Percentiles rank a stretch among this genome's conserved stretches.
Evolutionary conservation across 164 flowering plant genomes (phyloP).

Genomic region (Vitis amurensis): DNA sequence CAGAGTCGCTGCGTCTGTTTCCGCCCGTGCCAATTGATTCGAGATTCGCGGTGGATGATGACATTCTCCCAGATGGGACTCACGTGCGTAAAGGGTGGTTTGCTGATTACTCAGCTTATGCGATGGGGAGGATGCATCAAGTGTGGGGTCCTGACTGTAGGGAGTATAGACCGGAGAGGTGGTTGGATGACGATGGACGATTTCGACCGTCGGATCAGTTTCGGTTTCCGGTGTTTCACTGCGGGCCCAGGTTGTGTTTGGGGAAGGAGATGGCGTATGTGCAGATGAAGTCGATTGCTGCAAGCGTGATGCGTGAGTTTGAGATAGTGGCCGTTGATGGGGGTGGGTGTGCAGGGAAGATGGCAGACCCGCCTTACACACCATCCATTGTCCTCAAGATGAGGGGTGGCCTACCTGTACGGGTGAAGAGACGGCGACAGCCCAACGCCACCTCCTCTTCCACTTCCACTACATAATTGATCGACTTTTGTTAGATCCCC

Average conservation of each 20-base stretch:
- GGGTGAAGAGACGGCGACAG: constrained; percentile 17
- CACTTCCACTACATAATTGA: background rate
- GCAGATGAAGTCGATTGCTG: constrained; percentile 61
- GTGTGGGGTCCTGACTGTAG: constrained; percentile 55
- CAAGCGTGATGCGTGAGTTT: constrained; percentile 34
- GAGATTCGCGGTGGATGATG: constrained; percentile 29
- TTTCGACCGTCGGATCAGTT: constrained; percentile 35
- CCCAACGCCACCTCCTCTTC: constrained; percentile 3
- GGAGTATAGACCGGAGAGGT: constrained; percentile 57
- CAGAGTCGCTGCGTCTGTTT: constrained; percentile 46
- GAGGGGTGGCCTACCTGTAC: constrained; percentile 50
- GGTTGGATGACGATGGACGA: constrained; percentile 37
- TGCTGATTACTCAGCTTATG: constrained; percentile 50
- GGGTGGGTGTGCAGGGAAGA: constrained; percentile 23
- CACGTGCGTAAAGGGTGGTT: constrained; percentile 43
- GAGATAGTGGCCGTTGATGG: constrained; percentile 39
- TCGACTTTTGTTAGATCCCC: no score
- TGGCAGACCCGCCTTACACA: constrained; percentile 32
- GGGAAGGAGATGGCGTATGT: constrained; percentile 65
- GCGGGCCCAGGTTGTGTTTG: constrained; percentile 57
- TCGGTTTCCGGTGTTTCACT: constrained; percentile 52
- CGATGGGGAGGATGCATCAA: constrained; percentile 53
- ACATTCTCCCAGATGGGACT: constrained; percentile 46
- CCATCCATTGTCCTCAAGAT: constrained; percentile 37
- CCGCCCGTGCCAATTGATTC: constrained; percentile 55